A percentile compares a stretch with the other conserved stretches of the same genome.
phyloP scores from a whole-genome alignment of 768 basidiomycete species.

The Russula abietina region DNA sequence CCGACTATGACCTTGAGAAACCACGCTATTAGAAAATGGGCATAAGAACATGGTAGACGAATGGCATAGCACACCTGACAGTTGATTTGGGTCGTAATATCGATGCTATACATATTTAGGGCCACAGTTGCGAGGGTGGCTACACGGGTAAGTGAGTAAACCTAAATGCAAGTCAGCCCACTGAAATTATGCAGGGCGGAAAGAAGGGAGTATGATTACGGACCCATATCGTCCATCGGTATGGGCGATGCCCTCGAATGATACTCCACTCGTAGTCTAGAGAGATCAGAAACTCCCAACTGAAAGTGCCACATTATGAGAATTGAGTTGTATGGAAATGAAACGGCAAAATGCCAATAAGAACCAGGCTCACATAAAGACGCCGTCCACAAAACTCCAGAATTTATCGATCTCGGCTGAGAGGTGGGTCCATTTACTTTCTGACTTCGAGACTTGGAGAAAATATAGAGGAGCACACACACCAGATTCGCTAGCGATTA shows the following conservation, averaged over 20 bases:
- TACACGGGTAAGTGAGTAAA: conserved; percentile 10
- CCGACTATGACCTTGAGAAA: not conserved
- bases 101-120: not conserved
- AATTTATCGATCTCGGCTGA: not conserved
- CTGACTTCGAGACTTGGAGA: not conserved
- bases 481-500: not conserved
- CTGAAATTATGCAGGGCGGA: not conserved
- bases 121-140: not conserved
- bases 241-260: not conserved
- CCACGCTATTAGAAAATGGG: not conserved
- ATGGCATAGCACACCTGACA: conserved; percentile 5
- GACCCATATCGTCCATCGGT: conserved; percentile 16
- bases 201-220: not conserved
- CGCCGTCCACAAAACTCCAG: not conserved
- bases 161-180: not conserved
- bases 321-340: not conserved
- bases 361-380: not conserved
- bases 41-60: too few relatives aligned
- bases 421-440: not conserved
- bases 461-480: not conserved
- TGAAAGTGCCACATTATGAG: not conserved
- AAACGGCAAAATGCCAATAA: too few relatives aligned
- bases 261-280: not conserved
- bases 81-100: not conserved
- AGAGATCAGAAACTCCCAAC: not conserved